phyloP scores from a whole-genome alignment of 495 filamentous ascomycete species.

The Annulohypoxylon nitens region DNA sequence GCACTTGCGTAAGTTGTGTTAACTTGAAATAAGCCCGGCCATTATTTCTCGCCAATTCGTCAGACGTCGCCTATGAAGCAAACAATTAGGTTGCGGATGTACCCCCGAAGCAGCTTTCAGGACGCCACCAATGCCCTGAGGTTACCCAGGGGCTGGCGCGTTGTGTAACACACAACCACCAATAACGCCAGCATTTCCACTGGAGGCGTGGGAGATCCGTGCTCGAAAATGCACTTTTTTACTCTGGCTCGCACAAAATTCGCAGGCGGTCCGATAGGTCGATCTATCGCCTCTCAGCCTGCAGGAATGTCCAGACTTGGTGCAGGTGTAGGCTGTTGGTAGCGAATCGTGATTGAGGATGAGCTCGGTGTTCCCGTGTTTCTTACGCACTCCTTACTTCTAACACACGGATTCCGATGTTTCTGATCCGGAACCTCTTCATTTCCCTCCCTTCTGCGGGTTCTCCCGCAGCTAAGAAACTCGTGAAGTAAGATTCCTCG shows the following conservation, averaged over 20 bases:
- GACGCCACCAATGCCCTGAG: too few species aligned
- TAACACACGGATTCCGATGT: too few species aligned
- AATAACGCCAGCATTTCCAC: background rate
- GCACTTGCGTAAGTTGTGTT: too few species aligned
- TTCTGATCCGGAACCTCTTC: background rate
- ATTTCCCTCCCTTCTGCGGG: background rate
- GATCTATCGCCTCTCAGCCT: background rate
- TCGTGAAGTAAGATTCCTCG: background rate
- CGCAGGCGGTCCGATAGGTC: conserved; percentile 1
- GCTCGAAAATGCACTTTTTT: background rate
- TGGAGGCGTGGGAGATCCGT: background rate
- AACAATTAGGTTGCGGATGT: background rate
- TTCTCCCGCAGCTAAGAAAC: background rate
- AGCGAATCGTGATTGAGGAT: background rate
- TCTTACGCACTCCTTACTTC: background rate
- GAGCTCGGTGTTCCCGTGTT: too few species aligned
- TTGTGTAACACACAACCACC: conserved; percentile 2
- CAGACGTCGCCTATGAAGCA: background rate
- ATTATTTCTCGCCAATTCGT: background rate
- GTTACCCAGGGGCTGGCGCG: background rate
- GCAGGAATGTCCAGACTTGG: background rate
- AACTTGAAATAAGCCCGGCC: too few species aligned
- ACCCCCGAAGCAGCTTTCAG: background rate
- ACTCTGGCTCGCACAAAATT: background rate
- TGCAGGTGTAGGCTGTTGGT: background rate